phyloP scores from a whole-genome alignment of 352 stramenopile species.

The Globisporangium alternatum region DNA sequence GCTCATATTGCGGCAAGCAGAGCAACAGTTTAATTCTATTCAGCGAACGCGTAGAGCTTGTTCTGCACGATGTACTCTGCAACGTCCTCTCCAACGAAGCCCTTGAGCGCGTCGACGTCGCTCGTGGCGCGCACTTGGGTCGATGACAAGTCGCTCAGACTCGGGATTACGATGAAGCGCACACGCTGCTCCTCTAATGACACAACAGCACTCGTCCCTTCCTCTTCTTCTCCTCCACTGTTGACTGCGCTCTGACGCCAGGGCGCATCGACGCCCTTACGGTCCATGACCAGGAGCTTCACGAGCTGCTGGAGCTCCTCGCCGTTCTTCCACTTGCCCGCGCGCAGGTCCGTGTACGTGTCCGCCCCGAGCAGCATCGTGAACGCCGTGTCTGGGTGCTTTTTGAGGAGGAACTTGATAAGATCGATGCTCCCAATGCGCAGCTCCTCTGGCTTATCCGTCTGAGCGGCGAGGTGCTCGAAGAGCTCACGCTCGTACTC shows the following conservation, averaged over 20 bases:
- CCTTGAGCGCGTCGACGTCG: conserved; percentile 35
- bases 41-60: conserved; percentile 72
- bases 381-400: conserved; percentile 52
- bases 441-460: conserved; percentile 26
- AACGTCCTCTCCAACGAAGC: conserved; percentile 49
- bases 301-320: conserved; percentile 69
- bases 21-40: neutral
- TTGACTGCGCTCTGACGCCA: conserved; percentile 22
- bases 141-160: conserved; percentile 73
- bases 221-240: neutral
- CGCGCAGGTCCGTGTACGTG: conserved; percentile 77
- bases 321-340: conserved; percentile 85
- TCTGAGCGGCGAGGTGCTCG: conserved; percentile 29
- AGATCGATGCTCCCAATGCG: conserved; percentile 80
- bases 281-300: conserved; percentile 69
- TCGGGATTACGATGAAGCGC: conserved; percentile 50
- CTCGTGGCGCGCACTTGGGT: conserved; percentile 48
- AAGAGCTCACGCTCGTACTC: conserved; percentile 72
- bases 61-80: conserved; percentile 75
- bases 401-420: conserved; percentile 41
- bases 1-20: neutral
- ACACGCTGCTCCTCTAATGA: conserved; percentile 21
- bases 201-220: neutral
- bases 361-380: conserved; percentile 79
- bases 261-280: conserved; percentile 47